Base-by-base conservation (phyloP, 768 basidiomycete genomes). In the Trametes sanguinea region DNA sequence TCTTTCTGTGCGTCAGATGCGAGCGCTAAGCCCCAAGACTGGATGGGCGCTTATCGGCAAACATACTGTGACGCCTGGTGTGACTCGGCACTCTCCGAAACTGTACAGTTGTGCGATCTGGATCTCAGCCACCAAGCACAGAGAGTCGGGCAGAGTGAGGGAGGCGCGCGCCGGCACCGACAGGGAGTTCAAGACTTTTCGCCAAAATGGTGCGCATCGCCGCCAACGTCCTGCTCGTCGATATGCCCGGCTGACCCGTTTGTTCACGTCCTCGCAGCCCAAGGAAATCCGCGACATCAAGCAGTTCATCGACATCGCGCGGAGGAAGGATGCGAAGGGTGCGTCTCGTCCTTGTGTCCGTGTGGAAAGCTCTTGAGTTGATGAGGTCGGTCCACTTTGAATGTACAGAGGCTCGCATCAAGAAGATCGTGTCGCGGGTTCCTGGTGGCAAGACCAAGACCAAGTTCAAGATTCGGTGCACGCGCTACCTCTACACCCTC, bases 271-370 rank as follows among this genome's bases (percentile, higher is more conserved):
- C n/a, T 14, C 9, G 6, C 14, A 98, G 96, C 95, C 96, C 63
- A 95, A 97, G 81, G 92, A 98, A 87, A 88, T 99, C 81, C 83
- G 85, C 71, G 95, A 98, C 79, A 98, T 98, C 85, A 99, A 98
- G 83, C 84, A 92, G 78, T 98, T 98, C 83, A 92, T 98, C 77
- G 90, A 94, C 81, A 93, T 96, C 76, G 89, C 95, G 58, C 88
- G 89, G 82, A 88, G 96, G 81, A 96, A 94, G 85, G 96, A 97
- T 85, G 97, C 97, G 67, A 86, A 85, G 63, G 87, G 96, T 97
- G 74, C 77, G 95, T 89, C 42, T 45, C 14, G 16, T 30, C 42
- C 60, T 29, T 4, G 17, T 60, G 22, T 40, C 43, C 27, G 10
- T 11, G 48, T 44, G 17, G 37, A 37, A 35, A 22, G 16, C 30